Base-by-base conservation (phyloP, 2,329 filamentous ascomycete species). In the Apiospora sp. region DNA sequence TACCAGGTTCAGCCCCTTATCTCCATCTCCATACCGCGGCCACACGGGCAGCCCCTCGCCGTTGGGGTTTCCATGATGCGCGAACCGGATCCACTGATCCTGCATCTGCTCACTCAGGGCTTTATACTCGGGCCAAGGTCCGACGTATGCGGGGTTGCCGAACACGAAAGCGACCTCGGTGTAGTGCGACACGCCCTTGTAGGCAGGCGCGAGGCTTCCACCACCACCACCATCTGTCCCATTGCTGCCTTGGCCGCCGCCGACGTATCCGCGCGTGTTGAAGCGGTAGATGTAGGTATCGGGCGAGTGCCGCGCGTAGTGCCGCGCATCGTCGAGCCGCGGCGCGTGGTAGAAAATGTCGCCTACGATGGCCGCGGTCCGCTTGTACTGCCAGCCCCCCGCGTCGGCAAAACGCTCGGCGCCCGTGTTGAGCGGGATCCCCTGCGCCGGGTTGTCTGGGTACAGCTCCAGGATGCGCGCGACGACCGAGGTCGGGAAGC, bases 281-380 rank as follows among this genome's bases (percentile, higher is more conserved):
- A 87, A 87, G 49, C 83, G 81, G 80, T 87, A 88, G 70, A 86
- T 88, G 82, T 90, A 92, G 8, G 88, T 87, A 24, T 86, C 82
- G 1, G 89, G 77, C 22, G 82, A 81, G 49, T 83, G 79, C 12
- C 81, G 81, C 16, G 87, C 82, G 86, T 87, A 90, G 1, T 83
- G 82, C 76, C 89, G 82, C 72, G 86, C 87, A 2, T 87, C 84
- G 43, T 85, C 82, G 4, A 90, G 85, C 6, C 90, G 85, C 43
- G 86, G 85, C 3, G 86, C 87, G 72, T 90, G 88, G 81, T 92
- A 88, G 68, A 82, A 78, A 6, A 83, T 81, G 79, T 92, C 90
- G 43, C 90, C 90, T 8, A 80, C 80, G 74, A 84, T 88, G 22
- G 71, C 71, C 4, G 74, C 49, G 22, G 51, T 49, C 10, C 72